Percentiles rank a stretch among this genome's conserved stretches.
Conservation (phyloP, 2,329 filamentous ascomycete genomes). For the Colletotrichum tanaceti region DNA sequence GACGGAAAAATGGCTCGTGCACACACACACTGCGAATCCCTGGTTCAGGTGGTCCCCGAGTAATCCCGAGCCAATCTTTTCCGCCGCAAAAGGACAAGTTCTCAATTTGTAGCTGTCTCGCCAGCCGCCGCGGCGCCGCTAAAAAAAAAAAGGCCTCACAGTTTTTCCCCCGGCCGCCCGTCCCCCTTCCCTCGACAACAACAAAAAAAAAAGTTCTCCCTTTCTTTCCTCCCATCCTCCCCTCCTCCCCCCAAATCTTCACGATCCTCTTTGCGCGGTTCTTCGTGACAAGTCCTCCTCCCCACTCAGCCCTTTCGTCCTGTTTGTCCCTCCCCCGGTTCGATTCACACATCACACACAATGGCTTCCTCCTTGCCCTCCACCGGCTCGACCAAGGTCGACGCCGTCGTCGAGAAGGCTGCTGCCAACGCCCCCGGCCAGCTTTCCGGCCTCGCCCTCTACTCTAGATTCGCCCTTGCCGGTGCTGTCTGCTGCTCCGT, state of each 20-base stretch:
- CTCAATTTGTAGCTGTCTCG: constrained; percentile 22
- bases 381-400: constrained; percentile 58
- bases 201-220: constrained; percentile 30
- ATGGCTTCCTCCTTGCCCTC: constrained; percentile 56
- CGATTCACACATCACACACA: constrained; percentile 47
- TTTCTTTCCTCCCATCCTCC: constrained; percentile 2
- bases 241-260: constrained; percentile 21
- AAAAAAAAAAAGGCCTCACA: constrained; percentile 41
- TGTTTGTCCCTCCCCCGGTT: constrained; percentile 41
- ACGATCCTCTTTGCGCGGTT: constrained; percentile 39
- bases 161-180: constrained; percentile 32
- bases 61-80: constrained; percentile 42
- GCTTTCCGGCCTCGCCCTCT: constrained; percentile 73
- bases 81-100: constrained; percentile 38
- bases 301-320: constrained; percentile 51
- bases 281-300: constrained; percentile 43
- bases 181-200: constrained; percentile 25
- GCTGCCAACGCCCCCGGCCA: constrained; percentile 56
- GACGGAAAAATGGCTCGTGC: constrained; percentile 15
- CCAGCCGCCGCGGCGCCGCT: constrained; percentile 35
- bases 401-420: constrained; percentile 57
- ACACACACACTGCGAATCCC: constrained; percentile 7
- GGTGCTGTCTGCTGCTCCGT: constrained; percentile 98
- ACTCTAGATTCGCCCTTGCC: constrained; percentile 96
- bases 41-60: constrained; percentile 33